Base-by-base conservation (phyloP, 768 basidiomycete species). In the Cyathus striatus region DNA sequence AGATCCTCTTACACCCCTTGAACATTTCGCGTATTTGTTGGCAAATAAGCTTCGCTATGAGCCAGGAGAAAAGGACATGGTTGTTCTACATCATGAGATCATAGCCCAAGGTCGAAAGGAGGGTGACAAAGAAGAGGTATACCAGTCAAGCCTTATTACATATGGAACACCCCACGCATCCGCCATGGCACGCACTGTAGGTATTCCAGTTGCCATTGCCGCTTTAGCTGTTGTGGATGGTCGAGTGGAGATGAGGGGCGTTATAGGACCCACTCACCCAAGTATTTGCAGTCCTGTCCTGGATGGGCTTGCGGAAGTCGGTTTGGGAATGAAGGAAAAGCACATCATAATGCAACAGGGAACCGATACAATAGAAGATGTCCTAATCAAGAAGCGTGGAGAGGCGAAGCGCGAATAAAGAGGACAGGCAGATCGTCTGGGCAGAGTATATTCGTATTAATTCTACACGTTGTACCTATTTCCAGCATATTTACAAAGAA, bases 101-200 rank as follows among this genome's bases (percentile, higher is more conserved):
- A 75, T 86, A 39, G 73, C 83, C 1, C 41, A 33, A 16, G 40
- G 49, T 52, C 42, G 23, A 46, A 59, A 37, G 7, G 25, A 33
- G 14, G 34, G 22, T 35, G 47, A 6, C 6, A 42, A 25, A 5
- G 68, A 73, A 50, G 71, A 81, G 49, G 72, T 79, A 23, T 75
- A 91, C 49, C 82, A 79, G 9, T 86, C 88, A 6, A 73, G 76
- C 18, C 59, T 92, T 12, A 66, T 83, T 18, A 63, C 73, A 23
- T 85, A 84, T 50, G 91, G 71, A 1, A 73, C 68, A 16, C 48
- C 64, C 5, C 57, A 54, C 1, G 76, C 73, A 2, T 86, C 86
- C 0, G 93, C 93, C 4, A 96, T 96, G 93, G 79, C 90, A n/a
- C 71, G 81, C 23, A 90, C 87, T 2, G 93, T 96, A 14, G 92